Conservation (phyloP, 2,329 filamentous ascomycete species). For the Ramularia endophylla region DNA sequence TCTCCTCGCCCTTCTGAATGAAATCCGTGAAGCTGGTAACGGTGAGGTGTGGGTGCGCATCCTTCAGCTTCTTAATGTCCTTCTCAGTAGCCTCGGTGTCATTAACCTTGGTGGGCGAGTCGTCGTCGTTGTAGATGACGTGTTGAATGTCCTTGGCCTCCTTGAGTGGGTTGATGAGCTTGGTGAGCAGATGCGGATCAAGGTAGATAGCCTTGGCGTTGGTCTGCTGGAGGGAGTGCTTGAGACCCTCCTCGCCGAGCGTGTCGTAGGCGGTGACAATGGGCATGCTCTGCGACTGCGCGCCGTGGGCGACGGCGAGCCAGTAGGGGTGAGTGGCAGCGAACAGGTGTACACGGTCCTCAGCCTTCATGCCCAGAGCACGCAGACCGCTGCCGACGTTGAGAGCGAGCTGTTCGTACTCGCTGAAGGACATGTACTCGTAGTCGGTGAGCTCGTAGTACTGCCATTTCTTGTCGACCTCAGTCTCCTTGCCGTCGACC, state of each 20-base stretch:
- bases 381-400: conserved; percentile 68
- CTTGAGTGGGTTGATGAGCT: conserved; percentile 48
- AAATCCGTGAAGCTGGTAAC: conserved; percentile 53
- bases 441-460: conserved; percentile 80
- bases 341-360: conserved; percentile 72
- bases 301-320: conserved; percentile 66
- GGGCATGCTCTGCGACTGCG: conserved; percentile 75
- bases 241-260: conserved; percentile 74
- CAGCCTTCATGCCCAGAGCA: conserved; percentile 62
- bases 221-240: conserved; percentile 80
- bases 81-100: conserved; percentile 43
- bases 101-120: conserved; percentile 25
- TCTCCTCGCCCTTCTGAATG: conserved; percentile 53
- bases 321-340: conserved; percentile 79
- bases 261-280: conserved; percentile 96
- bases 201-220: conserved; percentile 77
- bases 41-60: conserved; percentile 47
- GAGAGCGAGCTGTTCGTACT: conserved; percentile 67
- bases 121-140: conserved; percentile 54
- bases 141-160: conserved; percentile 51
- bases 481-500: conserved; percentile 69
- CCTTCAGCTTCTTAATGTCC: conserved; percentile 50
- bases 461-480: conserved; percentile 87
- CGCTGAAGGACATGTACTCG: conserved; percentile 68
- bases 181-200: conserved; percentile 66